Percentiles rank a stretch among this genome's conserved stretches.
Evolutionary conservation across 2,329 filamentous ascomycete genomes (phyloP).

Genomic region (Cephalotrichum gorgonifer): DNA sequence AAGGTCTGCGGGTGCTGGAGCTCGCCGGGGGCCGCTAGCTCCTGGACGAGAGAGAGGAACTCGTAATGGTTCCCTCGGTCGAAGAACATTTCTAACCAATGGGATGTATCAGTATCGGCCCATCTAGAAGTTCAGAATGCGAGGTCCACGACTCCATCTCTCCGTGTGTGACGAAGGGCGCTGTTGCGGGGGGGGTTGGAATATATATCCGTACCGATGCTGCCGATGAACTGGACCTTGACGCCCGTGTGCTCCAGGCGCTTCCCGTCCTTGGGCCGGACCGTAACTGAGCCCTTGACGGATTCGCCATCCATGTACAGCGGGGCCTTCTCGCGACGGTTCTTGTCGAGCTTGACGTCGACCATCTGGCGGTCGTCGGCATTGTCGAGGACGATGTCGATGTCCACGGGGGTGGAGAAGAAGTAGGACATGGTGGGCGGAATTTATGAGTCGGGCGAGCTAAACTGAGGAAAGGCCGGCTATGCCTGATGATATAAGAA

Average conservation of each 20-base stretch:
- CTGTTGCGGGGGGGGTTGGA: conserved; percentile 5
- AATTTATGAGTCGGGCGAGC: not conserved
- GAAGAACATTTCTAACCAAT: conserved; percentile 90
- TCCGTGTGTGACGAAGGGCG: too few relatives aligned
- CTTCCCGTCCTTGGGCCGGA: conserved; percentile 96
- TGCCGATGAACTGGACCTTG: conserved; percentile 99
- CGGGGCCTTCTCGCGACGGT: conserved; percentile 89
- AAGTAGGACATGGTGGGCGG: conserved; percentile 74
- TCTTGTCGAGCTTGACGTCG: conserved; percentile 98
- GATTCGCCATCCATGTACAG: conserved; percentile 98
- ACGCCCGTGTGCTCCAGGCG: conserved; percentile 95
- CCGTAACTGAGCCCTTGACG: conserved; percentile 90
- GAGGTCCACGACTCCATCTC: too few relatives aligned
- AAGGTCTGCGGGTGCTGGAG: conserved; percentile 98
- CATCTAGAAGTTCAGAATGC: too few relatives aligned
- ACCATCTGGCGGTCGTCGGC: conserved; percentile 90
- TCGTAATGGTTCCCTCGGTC: conserved; percentile 99
- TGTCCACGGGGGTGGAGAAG: conserved; percentile 96
- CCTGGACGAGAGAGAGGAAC: conserved; percentile 93
- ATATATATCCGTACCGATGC: conserved; percentile 58
- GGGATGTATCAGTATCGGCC: too few relatives aligned
- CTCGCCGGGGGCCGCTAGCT: conserved; percentile 92
- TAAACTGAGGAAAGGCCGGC: not conserved
- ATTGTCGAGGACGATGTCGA: conserved; percentile 95
- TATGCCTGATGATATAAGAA: not conserved